These are phyloP conservation scores for Hypoxylon sp. DNA, from an alignment of 2,329 filamentous ascomycete species.

Conservation along the genomic window DNA sequence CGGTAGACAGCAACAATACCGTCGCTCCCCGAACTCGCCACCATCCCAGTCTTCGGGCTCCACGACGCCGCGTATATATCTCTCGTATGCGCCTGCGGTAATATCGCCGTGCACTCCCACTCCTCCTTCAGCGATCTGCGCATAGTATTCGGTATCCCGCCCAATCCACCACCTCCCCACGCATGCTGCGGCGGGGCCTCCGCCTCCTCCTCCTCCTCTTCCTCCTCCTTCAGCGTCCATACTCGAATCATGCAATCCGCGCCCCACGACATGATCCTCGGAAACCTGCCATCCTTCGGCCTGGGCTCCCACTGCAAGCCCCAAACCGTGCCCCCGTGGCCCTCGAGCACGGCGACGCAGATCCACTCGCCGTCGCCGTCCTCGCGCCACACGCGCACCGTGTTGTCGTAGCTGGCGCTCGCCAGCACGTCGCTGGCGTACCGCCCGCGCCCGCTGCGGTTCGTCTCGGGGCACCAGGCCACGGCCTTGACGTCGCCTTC, in stretches of 20 bases:
- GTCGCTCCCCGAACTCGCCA: conserved; percentile 92
- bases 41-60: conserved; percentile 79
- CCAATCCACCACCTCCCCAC: conserved; percentile 57
- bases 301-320: conserved; percentile 77
- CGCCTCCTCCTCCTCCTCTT: conserved; percentile 57
- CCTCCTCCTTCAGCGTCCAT: conserved; percentile 75
- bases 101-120: conserved; percentile 81
- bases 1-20: conserved; percentile 83
- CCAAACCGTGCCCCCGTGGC: conserved; percentile 91
- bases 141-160: conserved; percentile 89
- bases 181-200: conserved; percentile 51
- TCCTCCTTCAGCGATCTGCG: conserved; percentile 80
- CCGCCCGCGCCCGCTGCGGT: conserved; percentile 58
- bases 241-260: conserved; percentile 84
- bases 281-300: conserved; percentile 58
- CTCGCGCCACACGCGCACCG: conserved; percentile 87
- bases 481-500: conserved; percentile 96
- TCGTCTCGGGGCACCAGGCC: conserved; percentile 83
- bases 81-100: conserved; percentile 81
- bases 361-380: conserved; percentile 92
- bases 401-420: conserved; percentile 94
- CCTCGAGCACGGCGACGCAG: conserved; percentile 83
- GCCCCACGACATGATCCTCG: conserved; percentile 82
- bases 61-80: conserved; percentile 88
- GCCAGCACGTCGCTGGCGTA: conserved; percentile 80